Percentiles rank a stretch among this genome's conserved stretches.
Evolutionary conservation across 2,329 filamentous ascomycete species (phyloP).

Genomic region (Neonectria coccinea): DNA sequence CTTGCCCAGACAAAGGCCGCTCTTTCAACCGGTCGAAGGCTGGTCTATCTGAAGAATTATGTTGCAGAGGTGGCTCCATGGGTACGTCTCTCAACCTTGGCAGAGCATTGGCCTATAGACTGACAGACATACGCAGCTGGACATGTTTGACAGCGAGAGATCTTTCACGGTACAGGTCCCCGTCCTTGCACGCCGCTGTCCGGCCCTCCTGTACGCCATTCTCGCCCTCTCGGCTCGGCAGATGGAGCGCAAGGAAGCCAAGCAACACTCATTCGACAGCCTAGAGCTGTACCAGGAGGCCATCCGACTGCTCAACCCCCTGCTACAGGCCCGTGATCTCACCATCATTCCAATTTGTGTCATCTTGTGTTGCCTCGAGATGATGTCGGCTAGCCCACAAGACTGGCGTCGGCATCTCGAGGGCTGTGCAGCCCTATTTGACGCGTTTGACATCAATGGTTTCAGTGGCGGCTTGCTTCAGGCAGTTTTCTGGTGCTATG

Average conservation of each 20-base stretch:
- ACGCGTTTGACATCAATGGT: slow-evolving; percentile 64
- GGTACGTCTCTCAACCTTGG: slow-evolving; percentile 47
- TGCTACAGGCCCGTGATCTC: slow-evolving; percentile 49
- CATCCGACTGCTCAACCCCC: slow-evolving; percentile 56
- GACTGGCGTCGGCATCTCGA: slow-evolving; percentile 69
- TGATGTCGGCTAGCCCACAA: slow-evolving; percentile 55
- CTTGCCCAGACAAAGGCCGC: slow-evolving; percentile 42
- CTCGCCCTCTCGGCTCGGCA: slow-evolving; percentile 67
- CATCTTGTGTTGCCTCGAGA: slow-evolving; percentile 56
- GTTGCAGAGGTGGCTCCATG: slow-evolving; percentile 66
- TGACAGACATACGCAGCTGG: slow-evolving; percentile 54
- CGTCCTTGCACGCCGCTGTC: slow-evolving; percentile 59
- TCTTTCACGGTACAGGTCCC: slow-evolving; percentile 66
- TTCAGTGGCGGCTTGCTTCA: slow-evolving; percentile 64
- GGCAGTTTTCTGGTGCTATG: slow-evolving; percentile 70
- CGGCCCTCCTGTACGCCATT: slow-evolving; percentile 62
- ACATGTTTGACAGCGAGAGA: slow-evolving; percentile 67
- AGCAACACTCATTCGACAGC: slow-evolving; percentile 61
- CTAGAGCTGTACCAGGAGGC: slow-evolving; percentile 67
- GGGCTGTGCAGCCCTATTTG: slow-evolving; percentile 67
- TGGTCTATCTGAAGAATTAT: slow-evolving; percentile 61
- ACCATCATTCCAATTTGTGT: slow-evolving; percentile 53
- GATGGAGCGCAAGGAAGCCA: slow-evolving; percentile 61
- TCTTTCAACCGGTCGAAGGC: slow-evolving; percentile 49
- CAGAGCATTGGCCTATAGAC: background rate